Evolutionary conservation across 2,329 filamentous ascomycete species (phyloP).

Genomic region (Fusarium domesticum): DNA sequence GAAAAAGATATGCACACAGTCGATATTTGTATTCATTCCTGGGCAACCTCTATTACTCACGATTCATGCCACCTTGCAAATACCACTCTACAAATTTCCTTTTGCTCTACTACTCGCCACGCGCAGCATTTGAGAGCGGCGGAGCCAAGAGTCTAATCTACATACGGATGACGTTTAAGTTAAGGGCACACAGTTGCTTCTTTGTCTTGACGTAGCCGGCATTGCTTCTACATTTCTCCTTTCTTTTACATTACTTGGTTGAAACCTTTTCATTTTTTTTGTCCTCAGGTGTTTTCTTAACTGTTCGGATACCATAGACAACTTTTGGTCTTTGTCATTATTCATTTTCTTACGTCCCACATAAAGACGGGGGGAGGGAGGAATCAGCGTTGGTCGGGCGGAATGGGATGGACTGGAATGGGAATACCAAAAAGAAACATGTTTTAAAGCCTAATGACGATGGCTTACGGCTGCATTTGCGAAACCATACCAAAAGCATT

Average conservation of each 20-base stretch:
- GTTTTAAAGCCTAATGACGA: constrained; percentile 30
- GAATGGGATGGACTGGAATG: constrained; percentile 24
- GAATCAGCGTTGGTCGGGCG: constrained; percentile 21
- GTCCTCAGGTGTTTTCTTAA: constrained; percentile 7
- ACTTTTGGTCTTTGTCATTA: constrained; percentile 1
- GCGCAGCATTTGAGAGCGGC: constrained; percentile 1
- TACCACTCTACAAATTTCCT: not conserved
- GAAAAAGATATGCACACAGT: no score
- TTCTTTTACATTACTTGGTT: constrained; percentile 10
- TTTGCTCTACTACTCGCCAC: constrained; percentile 3
- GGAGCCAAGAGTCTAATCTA: constrained; percentile 23
- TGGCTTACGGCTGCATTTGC: constrained; percentile 31
- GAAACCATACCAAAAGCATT: constrained; percentile 25
- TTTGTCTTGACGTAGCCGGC: constrained; percentile 23
- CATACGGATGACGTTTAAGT: constrained; percentile 29
- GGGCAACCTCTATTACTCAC: constrained; percentile 1
- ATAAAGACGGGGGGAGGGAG: constrained; percentile 12
- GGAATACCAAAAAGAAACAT: constrained; percentile 26
- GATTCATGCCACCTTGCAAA: constrained; percentile 1
- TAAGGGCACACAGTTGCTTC: constrained; percentile 24
- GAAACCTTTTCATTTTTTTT: constrained; percentile 11
- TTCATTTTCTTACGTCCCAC: constrained; percentile 19
- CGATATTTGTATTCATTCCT: no score
- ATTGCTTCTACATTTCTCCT: constrained; percentile 24
- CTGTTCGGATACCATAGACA: constrained; percentile 10